phyloP scores from a whole-genome alignment of 2,329 filamentous ascomycete genomes.

The Moelleriella libera region DNA sequence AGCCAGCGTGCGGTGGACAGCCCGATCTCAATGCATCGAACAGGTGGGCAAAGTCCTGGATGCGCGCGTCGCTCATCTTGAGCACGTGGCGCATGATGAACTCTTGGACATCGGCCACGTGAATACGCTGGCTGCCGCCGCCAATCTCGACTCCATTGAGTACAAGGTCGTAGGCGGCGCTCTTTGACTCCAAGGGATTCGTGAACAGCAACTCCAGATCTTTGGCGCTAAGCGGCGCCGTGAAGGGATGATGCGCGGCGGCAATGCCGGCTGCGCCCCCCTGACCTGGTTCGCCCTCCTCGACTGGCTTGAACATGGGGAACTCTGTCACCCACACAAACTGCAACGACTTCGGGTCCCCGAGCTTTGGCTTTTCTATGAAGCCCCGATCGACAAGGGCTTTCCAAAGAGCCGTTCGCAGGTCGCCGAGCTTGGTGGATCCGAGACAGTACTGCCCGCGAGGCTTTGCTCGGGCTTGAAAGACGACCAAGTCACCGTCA shows the following conservation, averaged over 20 bases:
- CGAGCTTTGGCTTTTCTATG: constrained; percentile 26
- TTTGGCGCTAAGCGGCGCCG: constrained; percentile 56
- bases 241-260: constrained; percentile 92
- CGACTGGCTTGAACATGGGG: constrained; percentile 74
- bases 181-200: constrained; percentile 58
- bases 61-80: constrained; percentile 55
- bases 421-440: constrained; percentile 56
- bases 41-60: constrained; percentile 76
- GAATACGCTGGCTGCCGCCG: constrained; percentile 85
- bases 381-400: constrained; percentile 50
- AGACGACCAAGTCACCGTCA: constrained; percentile 60
- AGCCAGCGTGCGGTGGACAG: constrained; percentile 88
- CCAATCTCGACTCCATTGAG: constrained; percentile 92
- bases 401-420: constrained; percentile 58
- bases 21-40: constrained; percentile 70
- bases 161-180: constrained; percentile 91
- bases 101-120: constrained; percentile 69
- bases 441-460: constrained; percentile 42
- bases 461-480: constrained; percentile 61
- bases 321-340: constrained; percentile 86
- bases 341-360: constrained; percentile 31
- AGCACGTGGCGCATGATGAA: constrained; percentile 75
- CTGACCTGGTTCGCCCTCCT: constrained; percentile 55
- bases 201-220: constrained; percentile 65
- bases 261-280: constrained; percentile 68